A percentile compares a stretch with the other conserved stretches of the same genome.
phyloP scores from a whole-genome alignment of 2,329 filamentous ascomycete species.

The Elsinoe arachidis region DNA sequence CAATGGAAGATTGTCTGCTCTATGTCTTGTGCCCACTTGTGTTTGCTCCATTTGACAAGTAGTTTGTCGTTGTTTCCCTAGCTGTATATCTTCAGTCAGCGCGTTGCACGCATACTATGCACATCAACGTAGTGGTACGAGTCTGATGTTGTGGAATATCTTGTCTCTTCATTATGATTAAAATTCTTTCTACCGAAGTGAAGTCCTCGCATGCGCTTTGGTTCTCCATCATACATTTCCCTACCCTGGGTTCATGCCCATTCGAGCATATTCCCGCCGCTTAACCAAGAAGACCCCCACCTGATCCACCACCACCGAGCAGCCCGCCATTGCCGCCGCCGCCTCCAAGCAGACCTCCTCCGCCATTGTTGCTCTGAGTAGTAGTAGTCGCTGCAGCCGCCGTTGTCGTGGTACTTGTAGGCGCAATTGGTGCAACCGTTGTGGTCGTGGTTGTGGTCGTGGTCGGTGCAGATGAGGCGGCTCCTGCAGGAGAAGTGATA shows the following conservation, averaged over 20 bases:
- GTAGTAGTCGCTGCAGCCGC: background rate
- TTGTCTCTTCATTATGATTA: background rate
- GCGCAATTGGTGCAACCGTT: background rate
- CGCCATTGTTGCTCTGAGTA: background rate
- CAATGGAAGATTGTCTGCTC: background rate
- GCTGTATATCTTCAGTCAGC: background rate
- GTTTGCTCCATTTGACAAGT: background rate
- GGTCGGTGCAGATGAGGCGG: background rate
- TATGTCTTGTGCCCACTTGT: background rate
- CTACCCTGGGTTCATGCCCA: background rate
- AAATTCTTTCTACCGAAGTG: background rate
- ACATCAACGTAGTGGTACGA: background rate
- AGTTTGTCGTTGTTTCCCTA: background rate
- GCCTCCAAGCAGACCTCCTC: background rate
- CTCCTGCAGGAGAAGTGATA: background rate
- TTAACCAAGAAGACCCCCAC: background rate
- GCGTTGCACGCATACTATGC: background rate
- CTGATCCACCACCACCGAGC: background rate
- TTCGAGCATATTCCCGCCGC: background rate
- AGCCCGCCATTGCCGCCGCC: background rate
- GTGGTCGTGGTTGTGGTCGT: background rate
- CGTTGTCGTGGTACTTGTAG: background rate
- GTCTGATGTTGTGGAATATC: too few species aligned
- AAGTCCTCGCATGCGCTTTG: background rate
- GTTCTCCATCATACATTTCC: background rate